Base-by-base conservation (phyloP, 257 asterid species). In the Anisodus acutangulus region DNA sequence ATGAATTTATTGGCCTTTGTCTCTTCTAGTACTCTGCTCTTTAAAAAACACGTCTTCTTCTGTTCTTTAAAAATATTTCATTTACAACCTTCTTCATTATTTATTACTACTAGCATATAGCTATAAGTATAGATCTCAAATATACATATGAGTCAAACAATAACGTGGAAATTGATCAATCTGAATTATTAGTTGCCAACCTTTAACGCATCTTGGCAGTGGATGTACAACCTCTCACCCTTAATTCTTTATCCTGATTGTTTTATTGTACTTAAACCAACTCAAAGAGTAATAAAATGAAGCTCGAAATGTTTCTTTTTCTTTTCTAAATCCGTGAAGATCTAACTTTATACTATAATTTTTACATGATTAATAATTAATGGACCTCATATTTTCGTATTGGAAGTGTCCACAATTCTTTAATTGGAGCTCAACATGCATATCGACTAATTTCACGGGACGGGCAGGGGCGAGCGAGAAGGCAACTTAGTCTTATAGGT, bases 1-100 rank as follows among this genome's bases (percentile, higher is more conserved):
- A 82, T 86, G 88, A 86, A 93, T 91, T 94, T 86, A 92, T 93
- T 92, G 92, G 91, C 45, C 47, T 86, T 90, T 91, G 94, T 92
- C 91, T 85, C 63, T 62, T 81, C 49, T 81, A 81, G 5, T 41
- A 69, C 17, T 41, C 4, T 8, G 39, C 8, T 59, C 45, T 66
- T 80, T 43, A 11, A 49, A 70, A 62, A 41, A 47, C 12, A 76
- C 47, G 2, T 47, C 63, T 76, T n/a, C 62, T 81, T 88, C 86
- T 83, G 51, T 72, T 85, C 85, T 87, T 68, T 86, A 82, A 74
- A 72, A 64, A 53, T 26, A 22, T 47, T n/a, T 74, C 58, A 45
- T 45, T 71, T 45, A 35, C 55, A 45, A 74, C 13, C 26, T 22
- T 22, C 37, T n/a, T 22, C 37, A 80, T 45, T 81, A 81, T 45